Evolutionary conservation across 108 stramenopile genomes (phyloP).

Genomic region (Cyclotella distinguenda): DNA sequence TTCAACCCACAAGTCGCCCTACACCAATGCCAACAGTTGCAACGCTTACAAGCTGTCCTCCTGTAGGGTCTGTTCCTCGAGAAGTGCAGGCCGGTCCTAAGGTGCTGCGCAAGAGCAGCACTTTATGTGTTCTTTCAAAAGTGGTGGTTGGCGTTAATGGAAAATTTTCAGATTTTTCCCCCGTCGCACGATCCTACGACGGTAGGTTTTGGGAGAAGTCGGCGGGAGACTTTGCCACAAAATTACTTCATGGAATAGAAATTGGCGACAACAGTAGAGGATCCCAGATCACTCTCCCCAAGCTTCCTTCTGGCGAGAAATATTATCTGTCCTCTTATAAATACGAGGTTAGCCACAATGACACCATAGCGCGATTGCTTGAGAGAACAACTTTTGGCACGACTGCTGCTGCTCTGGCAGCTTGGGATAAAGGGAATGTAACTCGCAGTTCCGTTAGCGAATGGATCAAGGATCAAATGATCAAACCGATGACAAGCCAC

Average conservation of each 20-base stretch:
- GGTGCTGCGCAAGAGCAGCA: constrained; percentile 20
- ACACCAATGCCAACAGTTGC: constrained; percentile 44
- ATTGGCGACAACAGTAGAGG: constrained; percentile 35
- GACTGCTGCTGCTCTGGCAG: constrained; percentile 18
- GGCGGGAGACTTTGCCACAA: constrained; percentile 41
- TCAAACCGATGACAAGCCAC: constrained; percentile 26
- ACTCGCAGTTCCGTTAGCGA: constrained; percentile 17
- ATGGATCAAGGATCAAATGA: constrained; percentile 37
- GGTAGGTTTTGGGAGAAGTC: constrained; percentile 49
- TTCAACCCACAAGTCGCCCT: constrained; percentile 10
- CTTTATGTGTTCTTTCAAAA: constrained; percentile 42
- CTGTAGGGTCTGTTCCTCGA: background rate
- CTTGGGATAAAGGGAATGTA: constrained; percentile 24
- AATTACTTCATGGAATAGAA: constrained; percentile 25
- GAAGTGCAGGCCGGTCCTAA: constrained; percentile 26
- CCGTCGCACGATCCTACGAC: constrained; percentile 49
- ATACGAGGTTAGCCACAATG: constrained; percentile 7
- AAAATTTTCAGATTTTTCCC: constrained; percentile 27
- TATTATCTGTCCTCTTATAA: constrained; percentile 43
- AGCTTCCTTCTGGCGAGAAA: constrained; percentile 23
- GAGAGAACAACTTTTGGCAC: constrained; percentile 47
- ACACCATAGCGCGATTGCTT: constrained; percentile 34
- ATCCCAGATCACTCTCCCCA: constrained; percentile 38
- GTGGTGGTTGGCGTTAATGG: constrained; percentile 21
- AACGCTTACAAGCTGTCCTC: constrained; percentile 23